Conservation (phyloP, 352 stramenopile species). For the Globisporangium abappressorium region DNA sequence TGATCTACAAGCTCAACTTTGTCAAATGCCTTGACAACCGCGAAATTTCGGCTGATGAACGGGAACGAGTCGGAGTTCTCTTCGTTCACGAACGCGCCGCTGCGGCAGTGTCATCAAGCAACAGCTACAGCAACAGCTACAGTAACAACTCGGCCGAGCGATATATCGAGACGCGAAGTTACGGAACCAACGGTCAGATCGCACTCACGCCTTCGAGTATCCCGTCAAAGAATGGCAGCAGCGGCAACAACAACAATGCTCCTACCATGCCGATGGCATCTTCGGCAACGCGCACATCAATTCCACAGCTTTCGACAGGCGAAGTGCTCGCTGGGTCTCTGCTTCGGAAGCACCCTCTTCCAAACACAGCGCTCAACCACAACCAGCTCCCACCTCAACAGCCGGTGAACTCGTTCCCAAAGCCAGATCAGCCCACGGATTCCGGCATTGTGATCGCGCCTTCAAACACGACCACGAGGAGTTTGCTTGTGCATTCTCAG, state of each 20-base stretch:
- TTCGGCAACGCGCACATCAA: background rate
- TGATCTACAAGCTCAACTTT: slow-evolving; percentile 55
- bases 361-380: slow-evolving; percentile 9
- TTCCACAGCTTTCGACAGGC: slow-evolving; percentile 28
- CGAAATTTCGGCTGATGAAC: slow-evolving; percentile 74
- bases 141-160: slow-evolving; percentile 18
- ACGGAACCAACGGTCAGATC: slow-evolving; percentile 20
- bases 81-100: slow-evolving; percentile 67
- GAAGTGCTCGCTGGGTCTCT: slow-evolving; percentile 46
- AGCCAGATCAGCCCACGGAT: slow-evolving; percentile 38
- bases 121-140: background rate
- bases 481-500: slow-evolving; percentile 26
- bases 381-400: slow-evolving; percentile 20
- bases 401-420: slow-evolving; percentile 30
- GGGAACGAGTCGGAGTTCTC: slow-evolving; percentile 62
- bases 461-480: slow-evolving; percentile 47
- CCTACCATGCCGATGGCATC: background rate
- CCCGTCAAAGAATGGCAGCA: slow-evolving; percentile 27
- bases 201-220: slow-evolving; percentile 47
- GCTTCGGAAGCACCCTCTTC: slow-evolving; percentile 35
- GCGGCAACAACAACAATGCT: background rate
- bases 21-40: slow-evolving; percentile 62
- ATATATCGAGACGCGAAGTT: slow-evolving; percentile 20
- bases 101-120: slow-evolving; percentile 20
- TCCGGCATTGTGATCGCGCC: slow-evolving; percentile 41